A percentile compares a stretch with the other conserved stretches of the same genome.
phyloP scores from a whole-genome alignment of 805 yeast species.

The Yamadazyma scolyti region DNA sequence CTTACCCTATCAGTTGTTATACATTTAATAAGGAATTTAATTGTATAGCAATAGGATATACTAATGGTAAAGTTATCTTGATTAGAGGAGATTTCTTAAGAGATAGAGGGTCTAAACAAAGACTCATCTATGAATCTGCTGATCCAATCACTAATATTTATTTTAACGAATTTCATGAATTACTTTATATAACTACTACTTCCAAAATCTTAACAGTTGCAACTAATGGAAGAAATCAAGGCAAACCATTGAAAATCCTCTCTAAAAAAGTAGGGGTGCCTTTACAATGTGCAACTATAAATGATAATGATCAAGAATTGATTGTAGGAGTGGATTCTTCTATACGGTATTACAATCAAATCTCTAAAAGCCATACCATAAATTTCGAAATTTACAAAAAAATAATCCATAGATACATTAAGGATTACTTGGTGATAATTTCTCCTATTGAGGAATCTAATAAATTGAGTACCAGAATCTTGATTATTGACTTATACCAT shows the following conservation, averaged over 20 bases:
- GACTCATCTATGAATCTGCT: slow-evolving; percentile 66
- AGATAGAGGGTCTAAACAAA: slow-evolving; percentile 87
- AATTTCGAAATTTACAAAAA: slow-evolving; percentile 57
- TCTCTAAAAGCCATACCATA: slow-evolving; percentile 52
- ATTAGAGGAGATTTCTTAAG: slow-evolving; percentile 84
- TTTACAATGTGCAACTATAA: slow-evolving; percentile 45
- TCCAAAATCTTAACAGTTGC: slow-evolving; percentile 65
- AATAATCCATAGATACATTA: slow-evolving; percentile 42
- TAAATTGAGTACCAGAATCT: slow-evolving; percentile 47
- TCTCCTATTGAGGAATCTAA: slow-evolving; percentile 40
- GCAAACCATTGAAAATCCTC: slow-evolving; percentile 50
- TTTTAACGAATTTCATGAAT: slow-evolving; percentile 49
- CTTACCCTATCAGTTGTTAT: slow-evolving; percentile 73
- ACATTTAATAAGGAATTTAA: slow-evolving; percentile 52
- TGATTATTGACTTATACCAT: slow-evolving; percentile 66
- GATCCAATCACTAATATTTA: slow-evolving; percentile 82
- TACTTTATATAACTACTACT: slow-evolving; percentile 71
- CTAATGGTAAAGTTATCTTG: slow-evolving; percentile 78
- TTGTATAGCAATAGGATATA: slow-evolving; percentile 71
- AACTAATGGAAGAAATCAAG: slow-evolving; percentile 76
- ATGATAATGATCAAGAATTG: slow-evolving; percentile 43
- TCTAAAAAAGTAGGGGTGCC: slow-evolving; percentile 48
- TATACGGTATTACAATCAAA: slow-evolving; percentile 56
- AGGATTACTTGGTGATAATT: slow-evolving; percentile 57
- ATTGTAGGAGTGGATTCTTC: slow-evolving; percentile 66